Evolutionary conservation across 371 early-diverging fungal species (phyloP), one percentile per base, ranked within the genome.

Genomic region (Mycotypha africana): DNA sequence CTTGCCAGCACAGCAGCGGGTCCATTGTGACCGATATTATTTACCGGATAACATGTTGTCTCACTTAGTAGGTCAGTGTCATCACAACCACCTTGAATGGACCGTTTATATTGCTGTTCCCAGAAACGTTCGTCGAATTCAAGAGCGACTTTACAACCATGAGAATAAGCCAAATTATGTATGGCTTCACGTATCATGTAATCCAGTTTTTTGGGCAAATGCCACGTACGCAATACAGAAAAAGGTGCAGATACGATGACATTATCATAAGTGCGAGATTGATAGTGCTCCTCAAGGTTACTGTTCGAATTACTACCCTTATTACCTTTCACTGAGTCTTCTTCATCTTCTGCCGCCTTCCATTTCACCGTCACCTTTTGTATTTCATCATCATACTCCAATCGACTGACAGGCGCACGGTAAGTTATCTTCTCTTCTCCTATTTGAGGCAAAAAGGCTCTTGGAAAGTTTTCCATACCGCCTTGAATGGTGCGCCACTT

Each of bases 41-140:
- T 54, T 24, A 41, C 40, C 0, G 65, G 65, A 21, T 65, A 65
- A 35, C 60, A 60, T 15, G 61, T 54, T 16, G 33, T 38, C 1
- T 52, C 46, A 19, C 47, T 44, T 14, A 39, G 14, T 20, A 65
- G 43, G 42, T 65, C 65, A 16, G 65, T 65, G 10, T 49, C 28
- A 33, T 54, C 54, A 44, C 57, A 56, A 33, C 65, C 65, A 35
- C 65, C 65, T 24, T 47, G 33, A 39, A 64, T 64, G 34, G 65
- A 60, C n/a, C n/a, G n/a, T 15, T 26, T 30, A 34, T 64, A 56
- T 25, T 48, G 51, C 4, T 64, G 49, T 25, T 64, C 65, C 65
- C 65, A 64, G 45, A 64, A 64, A 16, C 65, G 56, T 10, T 47
- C 44, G 42, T 49, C 51, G 47, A 64, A 64, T 48, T 59, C 57